Conservation (phyloP, 495 filamentous ascomycete species). For the Chlorociboria aeruginascens region DNA sequence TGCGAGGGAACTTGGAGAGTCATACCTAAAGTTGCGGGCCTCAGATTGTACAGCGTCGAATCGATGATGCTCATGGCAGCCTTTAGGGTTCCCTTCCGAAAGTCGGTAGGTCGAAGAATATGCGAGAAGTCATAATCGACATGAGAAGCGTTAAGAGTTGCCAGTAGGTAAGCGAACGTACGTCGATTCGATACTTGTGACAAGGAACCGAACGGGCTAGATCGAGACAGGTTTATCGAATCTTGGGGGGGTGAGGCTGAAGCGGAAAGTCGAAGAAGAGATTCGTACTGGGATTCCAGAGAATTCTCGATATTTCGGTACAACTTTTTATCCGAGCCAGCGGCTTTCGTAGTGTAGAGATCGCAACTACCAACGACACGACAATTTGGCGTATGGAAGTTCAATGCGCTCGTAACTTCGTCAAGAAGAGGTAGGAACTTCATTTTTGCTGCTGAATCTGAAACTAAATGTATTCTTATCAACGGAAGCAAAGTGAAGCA, state of each 20-base stretch:
- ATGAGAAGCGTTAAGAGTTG: slow-evolving; percentile 93
- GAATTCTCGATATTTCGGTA: slow-evolving; percentile 89
- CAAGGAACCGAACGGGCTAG: slow-evolving; percentile 82
- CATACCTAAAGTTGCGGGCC: slow-evolving; percentile 33
- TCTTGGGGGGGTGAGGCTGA: slow-evolving; percentile 69
- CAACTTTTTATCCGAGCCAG: slow-evolving; percentile 81
- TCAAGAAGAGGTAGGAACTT: slow-evolving; percentile 93
- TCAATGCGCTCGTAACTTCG: slow-evolving; percentile 75
- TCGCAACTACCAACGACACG: slow-evolving; percentile 87
- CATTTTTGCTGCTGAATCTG: slow-evolving; percentile 11
- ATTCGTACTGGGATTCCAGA: slow-evolving; percentile 80
- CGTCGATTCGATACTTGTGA: slow-evolving; percentile 77
- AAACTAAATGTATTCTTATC: slow-evolving; percentile 16
- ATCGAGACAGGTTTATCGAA: slow-evolving; percentile 61
- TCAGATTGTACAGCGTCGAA: slow-evolving; percentile 70
- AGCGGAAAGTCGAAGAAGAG: slow-evolving; percentile 67
- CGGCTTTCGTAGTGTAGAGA: slow-evolving; percentile 92
- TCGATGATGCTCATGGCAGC: slow-evolving; percentile 74
- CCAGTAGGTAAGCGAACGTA: slow-evolving; percentile 91
- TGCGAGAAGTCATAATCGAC: slow-evolving; percentile 97
- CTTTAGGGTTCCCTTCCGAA: slow-evolving; percentile 61
- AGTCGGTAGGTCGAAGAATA: slow-evolving; percentile 75
- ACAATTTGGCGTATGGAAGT: slow-evolving; percentile 85
- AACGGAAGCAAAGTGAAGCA: slow-evolving; percentile 12
- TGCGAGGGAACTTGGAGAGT: slow-evolving; percentile 19